phyloP scores from a whole-genome alignment of 306 rosid species.

The Echinosophora koreensis region DNA sequence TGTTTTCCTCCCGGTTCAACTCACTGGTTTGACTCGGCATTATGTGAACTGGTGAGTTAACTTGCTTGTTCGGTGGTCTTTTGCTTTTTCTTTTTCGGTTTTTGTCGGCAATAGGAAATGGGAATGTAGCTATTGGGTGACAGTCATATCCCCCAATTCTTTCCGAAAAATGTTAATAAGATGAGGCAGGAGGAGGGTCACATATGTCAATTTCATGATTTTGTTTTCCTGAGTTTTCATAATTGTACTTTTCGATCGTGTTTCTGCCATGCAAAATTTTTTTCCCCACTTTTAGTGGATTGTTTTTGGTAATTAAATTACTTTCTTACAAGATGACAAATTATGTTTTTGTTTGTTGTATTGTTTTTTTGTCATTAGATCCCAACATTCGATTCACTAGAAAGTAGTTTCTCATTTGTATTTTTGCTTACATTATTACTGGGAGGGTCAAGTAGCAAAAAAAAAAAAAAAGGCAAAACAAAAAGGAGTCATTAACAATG shows the following conservation, averaged over 20 bases:
- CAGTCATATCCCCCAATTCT: conserved; percentile 28
- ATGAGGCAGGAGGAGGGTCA: conserved; percentile 36
- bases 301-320: conserved; percentile 29
- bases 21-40: too few species aligned
- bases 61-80: too few species aligned
- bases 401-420: conserved; percentile 39
- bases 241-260: conserved; percentile 50
- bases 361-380: conserved; percentile 34
- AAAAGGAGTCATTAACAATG: too few species aligned
- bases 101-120: conserved; percentile 51
- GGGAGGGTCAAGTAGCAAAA: too few species aligned
- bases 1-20: too few species aligned
- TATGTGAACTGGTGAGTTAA: too few species aligned
- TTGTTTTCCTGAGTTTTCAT: conserved; percentile 34
- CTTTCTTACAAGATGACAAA: conserved; percentile 52
- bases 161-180: neutral
- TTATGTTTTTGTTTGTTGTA: conserved; percentile 48
- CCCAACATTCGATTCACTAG: conserved; percentile 45
- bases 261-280: conserved; percentile 55
- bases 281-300: conserved; percentile 2
- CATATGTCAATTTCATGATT: conserved; percentile 45
- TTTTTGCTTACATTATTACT: conserved; percentile 27
- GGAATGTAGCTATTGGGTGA: conserved; percentile 37
- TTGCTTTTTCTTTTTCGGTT: neutral
- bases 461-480: too few species aligned